A percentile compares a stretch with the other conserved stretches of the same genome.
These are phyloP conservation scores for Penicillium sp. DNA, from an alignment of 2,329 filamentous ascomycete species.

Conservation along the genomic window DNA sequence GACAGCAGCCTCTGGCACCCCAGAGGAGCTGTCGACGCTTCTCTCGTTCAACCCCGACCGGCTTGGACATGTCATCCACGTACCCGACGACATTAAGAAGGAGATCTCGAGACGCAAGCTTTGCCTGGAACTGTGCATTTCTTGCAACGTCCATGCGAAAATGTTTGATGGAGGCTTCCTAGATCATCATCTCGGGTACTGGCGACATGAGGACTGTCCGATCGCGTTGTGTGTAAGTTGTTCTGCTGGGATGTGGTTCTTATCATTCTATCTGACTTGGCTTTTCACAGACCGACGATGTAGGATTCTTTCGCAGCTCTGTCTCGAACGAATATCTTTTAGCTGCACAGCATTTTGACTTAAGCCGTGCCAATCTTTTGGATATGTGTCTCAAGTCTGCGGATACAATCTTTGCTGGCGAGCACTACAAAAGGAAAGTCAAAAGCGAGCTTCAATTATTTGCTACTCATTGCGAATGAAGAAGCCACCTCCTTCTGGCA, in stretches of 20 bases:
- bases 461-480: constrained; percentile 7
- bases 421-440: constrained; percentile 52
- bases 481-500: neutral
- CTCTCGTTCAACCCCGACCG: constrained; percentile 64
- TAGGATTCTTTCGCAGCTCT: constrained; percentile 73
- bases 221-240: constrained; percentile 66
- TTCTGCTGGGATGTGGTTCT: neutral
- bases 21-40: constrained; percentile 60
- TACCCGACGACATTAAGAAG: constrained; percentile 57
- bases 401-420: constrained; percentile 63
- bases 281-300: constrained; percentile 67
- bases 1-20: constrained; percentile 53
- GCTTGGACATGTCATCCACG: constrained; percentile 75
- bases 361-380: constrained; percentile 50
- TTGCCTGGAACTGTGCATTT: constrained; percentile 72
- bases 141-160: constrained; percentile 73
- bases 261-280: constrained; percentile 1
- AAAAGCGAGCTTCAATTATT: constrained; percentile 24
- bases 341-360: constrained; percentile 65
- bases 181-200: constrained; percentile 74
- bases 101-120: constrained; percentile 55
- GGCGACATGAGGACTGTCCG: constrained; percentile 58
- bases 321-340: constrained; percentile 74
- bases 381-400: constrained; percentile 59
- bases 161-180: constrained; percentile 63